Evolutionary conservation across 2,329 filamentous ascomycete species (phyloP).

Genomic region (Scedosporium aurantiacum): DNA sequence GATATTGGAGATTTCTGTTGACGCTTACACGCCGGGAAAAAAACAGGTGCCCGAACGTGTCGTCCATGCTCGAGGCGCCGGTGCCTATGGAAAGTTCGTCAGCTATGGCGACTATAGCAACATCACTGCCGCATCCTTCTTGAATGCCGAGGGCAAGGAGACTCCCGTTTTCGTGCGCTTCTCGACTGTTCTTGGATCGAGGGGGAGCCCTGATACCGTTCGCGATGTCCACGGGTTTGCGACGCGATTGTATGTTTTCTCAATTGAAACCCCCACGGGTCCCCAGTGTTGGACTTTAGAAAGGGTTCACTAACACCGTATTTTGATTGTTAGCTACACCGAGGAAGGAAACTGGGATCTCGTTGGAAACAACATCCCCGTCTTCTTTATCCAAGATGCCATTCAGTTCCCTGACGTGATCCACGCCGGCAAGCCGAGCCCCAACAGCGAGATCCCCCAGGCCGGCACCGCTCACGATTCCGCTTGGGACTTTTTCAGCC

Average conservation of each 20-base stretch:
- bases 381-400: constrained; percentile 67
- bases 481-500: constrained; percentile 61
- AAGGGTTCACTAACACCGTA: constrained; percentile 36
- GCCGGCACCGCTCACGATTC: constrained; percentile 63
- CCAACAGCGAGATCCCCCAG: constrained; percentile 59
- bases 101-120: constrained; percentile 57
- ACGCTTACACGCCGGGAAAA: constrained; percentile 16
- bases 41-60: constrained; percentile 46
- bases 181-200: constrained; percentile 65
- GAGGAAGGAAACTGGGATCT: constrained; percentile 69
- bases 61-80: constrained; percentile 59
- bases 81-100: constrained; percentile 60
- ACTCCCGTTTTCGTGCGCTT: constrained; percentile 61
- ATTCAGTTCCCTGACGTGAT: constrained; percentile 63
- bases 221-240: constrained; percentile 77
- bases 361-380: constrained; percentile 63
- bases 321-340: constrained; percentile 39
- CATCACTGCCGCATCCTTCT: constrained; percentile 57
- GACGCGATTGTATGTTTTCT: constrained; percentile 25
- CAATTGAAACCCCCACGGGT: not conserved
- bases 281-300: not conserved
- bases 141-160: constrained; percentile 44
- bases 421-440: constrained; percentile 55
- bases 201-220: constrained; percentile 69
- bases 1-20: too few relatives aligned